Conservation (phyloP, 352 stramenopile genomes). For the Globisporangium perplexum region DNA sequence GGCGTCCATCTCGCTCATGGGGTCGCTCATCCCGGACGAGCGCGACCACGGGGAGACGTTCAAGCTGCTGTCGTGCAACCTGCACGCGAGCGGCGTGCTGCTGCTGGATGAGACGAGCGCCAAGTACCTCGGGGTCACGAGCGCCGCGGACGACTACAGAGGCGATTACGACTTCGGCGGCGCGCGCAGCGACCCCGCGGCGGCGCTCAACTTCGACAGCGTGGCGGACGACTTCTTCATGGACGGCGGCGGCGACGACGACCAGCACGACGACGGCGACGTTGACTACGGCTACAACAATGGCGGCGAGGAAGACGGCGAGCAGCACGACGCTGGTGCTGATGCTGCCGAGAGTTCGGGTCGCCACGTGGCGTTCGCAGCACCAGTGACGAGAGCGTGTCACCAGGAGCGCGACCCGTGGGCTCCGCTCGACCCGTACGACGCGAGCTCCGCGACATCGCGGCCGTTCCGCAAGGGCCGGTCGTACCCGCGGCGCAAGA, state of each 20-base stretch:
- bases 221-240: slow-evolving; percentile 22
- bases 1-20: slow-evolving; percentile 76
- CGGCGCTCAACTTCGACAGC: slow-evolving; percentile 39
- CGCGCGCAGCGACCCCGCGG: slow-evolving; percentile 11
- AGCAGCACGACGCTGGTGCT: slow-evolving; percentile 1
- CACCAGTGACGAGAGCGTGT: neutral
- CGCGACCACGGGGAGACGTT: slow-evolving; percentile 78
- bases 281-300: slow-evolving; percentile 8
- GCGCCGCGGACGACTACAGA: slow-evolving; percentile 4
- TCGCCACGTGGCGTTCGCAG: slow-evolving; percentile 9
- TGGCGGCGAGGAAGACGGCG: slow-evolving; percentile 3
- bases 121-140: slow-evolving; percentile 43
- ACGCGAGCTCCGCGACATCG: slow-evolving; percentile 55
- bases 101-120: slow-evolving; percentile 75
- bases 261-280: slow-evolving; percentile 20
- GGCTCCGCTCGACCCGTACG: slow-evolving; percentile 68
- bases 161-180: slow-evolving; percentile 6
- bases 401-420: slow-evolving; percentile 54
- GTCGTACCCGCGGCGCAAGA: slow-evolving; percentile 53
- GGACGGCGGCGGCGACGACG: slow-evolving; percentile 23
- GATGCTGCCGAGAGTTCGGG: neutral
- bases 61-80: slow-evolving; percentile 77
- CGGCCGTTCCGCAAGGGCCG: slow-evolving; percentile 71
- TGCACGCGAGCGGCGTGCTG: slow-evolving; percentile 66
- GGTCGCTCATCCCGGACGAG: slow-evolving; percentile 69